phyloP scores from a whole-genome alignment of 2,329 filamentous ascomycete genomes.

The Exophiala aquamarina region DNA sequence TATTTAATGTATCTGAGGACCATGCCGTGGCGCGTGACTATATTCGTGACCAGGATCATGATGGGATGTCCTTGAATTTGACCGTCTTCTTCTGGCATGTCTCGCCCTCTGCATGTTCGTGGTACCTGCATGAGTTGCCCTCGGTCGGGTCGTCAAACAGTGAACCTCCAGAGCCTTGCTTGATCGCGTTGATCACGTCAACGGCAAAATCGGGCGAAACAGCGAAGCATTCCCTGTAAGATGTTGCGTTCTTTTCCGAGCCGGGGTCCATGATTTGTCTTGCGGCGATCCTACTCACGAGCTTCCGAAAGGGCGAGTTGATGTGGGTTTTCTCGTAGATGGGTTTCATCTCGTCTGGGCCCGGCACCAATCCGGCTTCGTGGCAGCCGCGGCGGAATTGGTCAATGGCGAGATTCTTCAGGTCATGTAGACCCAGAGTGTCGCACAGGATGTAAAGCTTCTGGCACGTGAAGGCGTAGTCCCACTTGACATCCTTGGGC shows the following conservation, averaged over 20 bases:
- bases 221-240: slow-evolving; percentile 52
- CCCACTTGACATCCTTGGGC: slow-evolving; percentile 51
- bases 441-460: slow-evolving; percentile 55
- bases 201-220: slow-evolving; percentile 53
- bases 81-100: slow-evolving; percentile 29
- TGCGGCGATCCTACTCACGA: slow-evolving; percentile 56
- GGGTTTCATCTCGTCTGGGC: slow-evolving; percentile 54
- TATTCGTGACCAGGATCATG: no score
- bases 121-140: slow-evolving; percentile 48
- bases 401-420: slow-evolving; percentile 57
- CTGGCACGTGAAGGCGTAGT: slow-evolving; percentile 54
- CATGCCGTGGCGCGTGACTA: no score
- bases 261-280: slow-evolving; percentile 59
- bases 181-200: slow-evolving; percentile 54
- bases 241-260: slow-evolving; percentile 48
- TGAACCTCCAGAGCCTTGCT: slow-evolving; percentile 48
- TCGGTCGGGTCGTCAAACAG: slow-evolving; percentile 54
- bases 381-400: slow-evolving; percentile 53
- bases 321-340: slow-evolving; percentile 50
- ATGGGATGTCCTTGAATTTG: slow-evolving; percentile 23
- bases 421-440: slow-evolving; percentile 49
- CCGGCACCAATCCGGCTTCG: slow-evolving; percentile 52
- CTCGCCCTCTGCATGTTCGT: slow-evolving; percentile 49
- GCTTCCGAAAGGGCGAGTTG: slow-evolving; percentile 48
- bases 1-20: no score